Evolutionary conservation across 257 asterid species (phyloP).

Genomic region (Cinchona pubescens): DNA sequence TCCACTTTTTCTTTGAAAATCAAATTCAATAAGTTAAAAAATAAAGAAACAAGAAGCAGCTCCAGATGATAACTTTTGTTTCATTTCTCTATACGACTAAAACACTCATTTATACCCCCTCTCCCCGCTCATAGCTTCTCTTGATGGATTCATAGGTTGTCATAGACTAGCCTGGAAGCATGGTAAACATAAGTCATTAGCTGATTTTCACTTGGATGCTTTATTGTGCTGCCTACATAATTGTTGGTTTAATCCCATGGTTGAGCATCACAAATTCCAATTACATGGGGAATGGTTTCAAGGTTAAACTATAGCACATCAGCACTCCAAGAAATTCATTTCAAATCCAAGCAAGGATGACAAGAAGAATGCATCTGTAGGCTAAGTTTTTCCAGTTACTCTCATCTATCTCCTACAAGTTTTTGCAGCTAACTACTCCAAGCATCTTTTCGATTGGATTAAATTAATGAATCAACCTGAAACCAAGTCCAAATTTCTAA

Average conservation of each 20-base stretch:
- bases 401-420: background rate
- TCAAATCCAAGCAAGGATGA: background rate
- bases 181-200: too few relatives aligned
- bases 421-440: background rate
- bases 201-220: background rate
- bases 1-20: background rate
- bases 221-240: background rate
- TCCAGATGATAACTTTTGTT: background rate
- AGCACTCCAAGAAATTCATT: background rate
- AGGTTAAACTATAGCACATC: background rate
- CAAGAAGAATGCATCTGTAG: background rate
- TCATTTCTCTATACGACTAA: background rate
- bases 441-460: background rate
- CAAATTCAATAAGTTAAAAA: background rate
- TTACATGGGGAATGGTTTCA: background rate
- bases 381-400: background rate
- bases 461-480: background rate
- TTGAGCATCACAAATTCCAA: background rate
- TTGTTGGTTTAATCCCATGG: background rate
- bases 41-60: background rate
- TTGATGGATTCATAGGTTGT: background rate
- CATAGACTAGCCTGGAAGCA: background rate
- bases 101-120: background rate
- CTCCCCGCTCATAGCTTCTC: background rate
- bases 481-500: background rate